Evolutionary conservation across 2,329 filamentous ascomycete genomes (phyloP).

Genomic region (Colletotrichum sp.): DNA sequence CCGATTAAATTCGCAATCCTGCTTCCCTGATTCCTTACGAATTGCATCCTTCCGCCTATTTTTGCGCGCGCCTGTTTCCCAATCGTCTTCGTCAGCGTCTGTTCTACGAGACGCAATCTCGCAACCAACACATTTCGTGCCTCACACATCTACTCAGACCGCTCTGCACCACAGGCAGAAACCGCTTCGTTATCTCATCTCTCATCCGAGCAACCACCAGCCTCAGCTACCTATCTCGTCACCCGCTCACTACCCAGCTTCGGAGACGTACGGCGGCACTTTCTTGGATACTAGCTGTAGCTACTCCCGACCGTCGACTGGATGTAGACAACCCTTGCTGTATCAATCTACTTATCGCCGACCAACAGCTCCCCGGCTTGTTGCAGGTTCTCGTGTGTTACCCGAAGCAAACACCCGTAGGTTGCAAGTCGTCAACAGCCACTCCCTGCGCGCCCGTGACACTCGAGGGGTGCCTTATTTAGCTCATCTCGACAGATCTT

Average conservation of each 20-base stretch:
- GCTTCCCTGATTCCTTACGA: not conserved
- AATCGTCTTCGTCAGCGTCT: not conserved
- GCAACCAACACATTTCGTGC: not conserved
- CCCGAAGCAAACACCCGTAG: not conserved
- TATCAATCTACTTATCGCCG: not conserved
- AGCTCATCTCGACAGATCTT: slow-evolving; percentile 11
- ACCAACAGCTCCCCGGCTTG: not conserved
- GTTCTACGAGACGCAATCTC: not conserved
- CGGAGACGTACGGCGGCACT: not conserved
- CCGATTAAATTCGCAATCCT: not conserved
- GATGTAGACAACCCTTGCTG: not conserved
- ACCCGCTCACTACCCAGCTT: not conserved
- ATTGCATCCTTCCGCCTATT: not conserved
- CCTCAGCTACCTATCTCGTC: not conserved
- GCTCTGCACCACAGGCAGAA: not conserved
- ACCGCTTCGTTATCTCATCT: not conserved
- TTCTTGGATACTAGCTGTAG: not conserved
- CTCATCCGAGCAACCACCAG: not conserved
- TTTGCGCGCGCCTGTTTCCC: not conserved
- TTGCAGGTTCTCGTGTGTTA: slow-evolving; percentile 7
- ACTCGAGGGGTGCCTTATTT: slow-evolving; percentile 7
- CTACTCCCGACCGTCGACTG: not conserved
- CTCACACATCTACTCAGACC: not conserved
- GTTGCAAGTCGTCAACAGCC: not conserved
- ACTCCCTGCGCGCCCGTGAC: not conserved